Evolutionary conservation across 2,329 filamentous ascomycete species (phyloP).

Genomic region (Albifimbria verrucaria): DNA sequence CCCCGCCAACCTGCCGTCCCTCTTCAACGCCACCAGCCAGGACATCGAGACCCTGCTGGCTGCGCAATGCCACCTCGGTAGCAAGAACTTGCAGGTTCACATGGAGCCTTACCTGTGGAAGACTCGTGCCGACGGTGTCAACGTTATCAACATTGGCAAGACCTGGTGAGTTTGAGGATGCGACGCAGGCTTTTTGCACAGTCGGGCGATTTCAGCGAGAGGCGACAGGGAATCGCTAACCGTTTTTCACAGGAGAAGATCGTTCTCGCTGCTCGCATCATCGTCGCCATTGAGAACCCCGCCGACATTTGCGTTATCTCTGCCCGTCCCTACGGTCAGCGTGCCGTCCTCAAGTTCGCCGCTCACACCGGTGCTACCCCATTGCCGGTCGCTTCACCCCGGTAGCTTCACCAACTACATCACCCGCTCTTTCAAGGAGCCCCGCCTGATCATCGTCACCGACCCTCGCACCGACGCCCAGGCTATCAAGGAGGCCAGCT

Average conservation of each 20-base stretch:
- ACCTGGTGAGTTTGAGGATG: conserved; percentile 75
- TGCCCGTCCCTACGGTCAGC: conserved; percentile 98
- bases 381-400: conserved; percentile 99
- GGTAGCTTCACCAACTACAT: conserved; percentile 99
- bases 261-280: conserved; percentile 96
- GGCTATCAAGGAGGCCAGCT: conserved; percentile 99
- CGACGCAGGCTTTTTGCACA: neutral
- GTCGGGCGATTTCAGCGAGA: conserved; percentile 1
- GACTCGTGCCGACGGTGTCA: conserved; percentile 97
- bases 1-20: conserved; percentile 86
- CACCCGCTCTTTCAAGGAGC: conserved; percentile 99
- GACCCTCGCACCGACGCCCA: conserved; percentile 99
- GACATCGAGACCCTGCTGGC: conserved; percentile 99
- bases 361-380: conserved; percentile 94
- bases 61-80: conserved; percentile 93
- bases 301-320: conserved; percentile 99
- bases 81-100: conserved; percentile 99
- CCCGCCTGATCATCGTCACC: conserved; percentile 98
- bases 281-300: conserved; percentile 98
- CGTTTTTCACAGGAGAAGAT: conserved; percentile 87
- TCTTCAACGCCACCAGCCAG: conserved; percentile 95
- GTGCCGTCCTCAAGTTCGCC: conserved; percentile 99
- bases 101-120: conserved; percentile 99
- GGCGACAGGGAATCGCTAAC: neutral
- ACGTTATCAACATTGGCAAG: conserved; percentile 99